A percentile compares a stretch with the other conserved stretches of the same genome.
These are phyloP conservation scores for Epichloe sibirici DNA, from an alignment of 2,329 filamentous ascomycete genomes.

Conservation along the genomic window DNA sequence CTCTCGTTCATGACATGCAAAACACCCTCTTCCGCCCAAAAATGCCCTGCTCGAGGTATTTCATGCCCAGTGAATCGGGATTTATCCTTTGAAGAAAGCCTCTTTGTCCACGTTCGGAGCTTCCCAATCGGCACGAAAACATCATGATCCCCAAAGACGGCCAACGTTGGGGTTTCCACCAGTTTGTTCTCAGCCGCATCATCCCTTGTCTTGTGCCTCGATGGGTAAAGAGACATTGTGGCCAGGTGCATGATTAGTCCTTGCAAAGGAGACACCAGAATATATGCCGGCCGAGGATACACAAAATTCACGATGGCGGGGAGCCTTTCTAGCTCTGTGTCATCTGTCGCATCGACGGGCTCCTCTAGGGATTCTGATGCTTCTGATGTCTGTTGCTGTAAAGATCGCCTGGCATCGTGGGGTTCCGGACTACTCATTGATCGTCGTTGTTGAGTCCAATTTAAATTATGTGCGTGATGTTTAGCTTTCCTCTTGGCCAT, in stretches of 20 bases:
- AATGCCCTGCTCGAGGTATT: constrained; percentile 45
- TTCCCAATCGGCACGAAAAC: constrained; percentile 56
- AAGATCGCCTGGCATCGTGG: too few relatives aligned
- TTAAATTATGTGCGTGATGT: constrained; percentile 6
- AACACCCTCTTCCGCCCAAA: constrained; percentile 47
- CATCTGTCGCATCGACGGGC: not conserved
- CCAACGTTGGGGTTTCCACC: constrained; percentile 47
- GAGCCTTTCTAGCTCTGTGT: constrained; percentile 14
- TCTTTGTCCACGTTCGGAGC: constrained; percentile 52
- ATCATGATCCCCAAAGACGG: constrained; percentile 65
- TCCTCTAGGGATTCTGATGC: not conserved
- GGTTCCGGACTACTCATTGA: not conserved
- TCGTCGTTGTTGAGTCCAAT: not conserved
- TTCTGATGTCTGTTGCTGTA: not conserved
- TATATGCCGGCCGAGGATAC: constrained; percentile 35
- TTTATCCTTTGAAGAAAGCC: constrained; percentile 29
- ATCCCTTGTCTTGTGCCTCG: constrained; percentile 13
- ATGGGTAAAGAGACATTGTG: constrained; percentile 44
- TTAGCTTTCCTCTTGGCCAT: constrained; percentile 26
- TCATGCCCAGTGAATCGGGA: constrained; percentile 37
- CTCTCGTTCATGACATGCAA: constrained; percentile 18
- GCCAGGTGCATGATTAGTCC: constrained; percentile 48
- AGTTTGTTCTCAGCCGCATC: constrained; percentile 41
- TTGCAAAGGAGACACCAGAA: constrained; percentile 57
- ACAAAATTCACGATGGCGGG: constrained; percentile 22